Base-by-base conservation (phyloP, 805 yeast genomes). In the Metschnikowia vanudenii region DNA sequence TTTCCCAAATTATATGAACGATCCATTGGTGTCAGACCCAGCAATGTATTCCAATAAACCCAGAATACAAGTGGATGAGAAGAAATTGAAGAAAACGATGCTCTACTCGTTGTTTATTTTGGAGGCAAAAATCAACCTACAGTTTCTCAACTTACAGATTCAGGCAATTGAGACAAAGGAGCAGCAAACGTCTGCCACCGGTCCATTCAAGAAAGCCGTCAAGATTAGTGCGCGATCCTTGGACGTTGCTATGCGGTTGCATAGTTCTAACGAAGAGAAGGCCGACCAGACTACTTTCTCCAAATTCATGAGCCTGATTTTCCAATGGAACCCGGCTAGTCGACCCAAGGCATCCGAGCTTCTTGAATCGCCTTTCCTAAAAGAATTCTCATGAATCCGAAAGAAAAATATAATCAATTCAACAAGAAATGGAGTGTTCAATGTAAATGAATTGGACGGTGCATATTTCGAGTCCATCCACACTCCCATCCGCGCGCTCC, bases 61-160 rank as follows among this genome's bases (percentile, higher is more conserved):
- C 22, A 40, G 32, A 12, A 31, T 48, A 11, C 51, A 50, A 8
- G 49, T 52, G 14, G 67, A 64, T 46, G 76, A 71, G 42, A 66
- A 63, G 43, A 53, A 63, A 13, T 57, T 64, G 11, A 63, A 62
- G 46, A 67, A 61, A 43, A 66, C 74, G 0, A 51, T 68, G 12
- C 55, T 73, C 13, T 70, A 62, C 46, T 65, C 68, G 3, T 52
- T 72, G 14, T 73, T 72, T 49, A 73, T 69, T 45, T 46, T 58
- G 20, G 65, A 67, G 29, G 77, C 76, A 5, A 69, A 65, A 41
- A 52, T 71, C 31, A 70, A 68, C 44, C 49, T 70, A 29, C 63
- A 61, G 26, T 60, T 63, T 39, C 55, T 72, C 41, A 69, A 69
- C 35, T 51, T 56, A 32, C 61, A 62, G 43, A 52, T 58, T 12